Evolutionary conservation across 331 rosid genomes (phyloP).

Genomic region (Spiraea crenata): DNA sequence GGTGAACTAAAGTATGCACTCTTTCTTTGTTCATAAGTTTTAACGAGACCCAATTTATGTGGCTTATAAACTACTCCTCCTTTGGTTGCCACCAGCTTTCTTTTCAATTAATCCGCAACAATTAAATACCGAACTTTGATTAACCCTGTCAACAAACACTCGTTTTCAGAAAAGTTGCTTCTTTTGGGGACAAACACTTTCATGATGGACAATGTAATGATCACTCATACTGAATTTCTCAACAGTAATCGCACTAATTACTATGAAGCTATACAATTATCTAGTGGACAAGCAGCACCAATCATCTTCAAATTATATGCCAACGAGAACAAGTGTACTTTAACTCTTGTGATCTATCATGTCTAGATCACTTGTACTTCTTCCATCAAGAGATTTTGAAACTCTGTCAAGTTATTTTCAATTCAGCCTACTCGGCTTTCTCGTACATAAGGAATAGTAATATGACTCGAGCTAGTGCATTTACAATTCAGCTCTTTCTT

Average conservation of each 20-base stretch:
- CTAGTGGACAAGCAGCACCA: not conserved
- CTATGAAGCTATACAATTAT: not conserved
- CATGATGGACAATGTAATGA: not conserved
- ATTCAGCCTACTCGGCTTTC: not conserved
- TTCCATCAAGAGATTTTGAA: not conserved
- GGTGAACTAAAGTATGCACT: no score
- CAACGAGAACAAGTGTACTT: not conserved
- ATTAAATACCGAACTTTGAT: not conserved
- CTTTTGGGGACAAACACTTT: not conserved
- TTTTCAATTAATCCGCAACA: not conserved
- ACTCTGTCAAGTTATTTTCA: not conserved
- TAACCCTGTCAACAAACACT: not conserved
- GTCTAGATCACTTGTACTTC: slow-evolving; percentile 5
- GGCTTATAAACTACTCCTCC: no score
- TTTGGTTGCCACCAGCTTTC: not conserved
- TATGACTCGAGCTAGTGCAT: no score
- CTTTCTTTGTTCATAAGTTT: no score
- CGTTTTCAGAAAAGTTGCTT: slow-evolving; percentile 1
- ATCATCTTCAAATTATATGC: not conserved
- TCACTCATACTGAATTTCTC: not conserved
- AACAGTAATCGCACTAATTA: no score
- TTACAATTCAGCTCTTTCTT: no score
- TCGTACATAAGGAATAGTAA: no score
- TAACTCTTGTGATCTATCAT: slow-evolving; percentile 2
- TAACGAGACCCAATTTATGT: no score